Conservation (phyloP, 2,329 filamentous ascomycete genomes). For the Phialemoniopsis sp. region DNA sequence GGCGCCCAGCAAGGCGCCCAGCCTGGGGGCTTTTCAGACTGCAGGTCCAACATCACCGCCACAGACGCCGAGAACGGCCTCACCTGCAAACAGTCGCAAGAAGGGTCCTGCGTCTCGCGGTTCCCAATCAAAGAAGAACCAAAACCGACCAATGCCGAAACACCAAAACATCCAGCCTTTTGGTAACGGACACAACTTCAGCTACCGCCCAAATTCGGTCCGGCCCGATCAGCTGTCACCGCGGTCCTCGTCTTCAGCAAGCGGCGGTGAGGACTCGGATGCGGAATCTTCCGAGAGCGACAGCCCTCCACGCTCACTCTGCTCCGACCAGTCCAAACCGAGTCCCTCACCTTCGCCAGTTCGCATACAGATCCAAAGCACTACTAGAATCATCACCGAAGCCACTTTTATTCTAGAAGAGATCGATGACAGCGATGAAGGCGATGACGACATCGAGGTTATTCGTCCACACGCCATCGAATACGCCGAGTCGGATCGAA, state of each 20-base stretch:
- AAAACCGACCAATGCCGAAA: slow-evolving; percentile 7
- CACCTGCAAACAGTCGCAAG: slow-evolving; percentile 22
- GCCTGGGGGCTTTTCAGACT: slow-evolving; percentile 13
- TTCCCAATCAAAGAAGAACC: slow-evolving; percentile 1
- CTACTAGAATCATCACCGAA: slow-evolving; percentile 4
- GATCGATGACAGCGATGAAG: slow-evolving; percentile 37
- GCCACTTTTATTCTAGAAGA: slow-evolving; percentile 37
- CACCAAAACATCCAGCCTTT: slow-evolving; percentile 19
- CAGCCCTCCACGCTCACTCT: slow-evolving; percentile 14
- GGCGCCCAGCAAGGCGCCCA: slow-evolving; percentile 17
- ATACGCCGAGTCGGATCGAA: slow-evolving; percentile 26
- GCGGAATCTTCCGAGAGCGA: slow-evolving; percentile 14
- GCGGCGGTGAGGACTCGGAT: slow-evolving; percentile 9
- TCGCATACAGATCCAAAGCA: slow-evolving; percentile 6
- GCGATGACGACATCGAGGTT: slow-evolving; percentile 34
- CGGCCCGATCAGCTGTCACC: slow-evolving; percentile 32
- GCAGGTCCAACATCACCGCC: slow-evolving; percentile 36
- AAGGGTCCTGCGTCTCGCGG: slow-evolving; percentile 11
- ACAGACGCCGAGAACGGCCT: slow-evolving; percentile 31
- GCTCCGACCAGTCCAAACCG: slow-evolving; percentile 9
- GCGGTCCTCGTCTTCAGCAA: slow-evolving; percentile 22
- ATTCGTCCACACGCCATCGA: slow-evolving; percentile 43
- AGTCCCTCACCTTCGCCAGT: slow-evolving; percentile 3
- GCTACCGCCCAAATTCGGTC: slow-evolving; percentile 18
- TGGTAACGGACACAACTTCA: slow-evolving; percentile 23